Evolutionary conservation across 106 monocot species (phyloP), one percentile per base, ranked within the genome.

Genomic region (Amphibolis antarctica): DNA sequence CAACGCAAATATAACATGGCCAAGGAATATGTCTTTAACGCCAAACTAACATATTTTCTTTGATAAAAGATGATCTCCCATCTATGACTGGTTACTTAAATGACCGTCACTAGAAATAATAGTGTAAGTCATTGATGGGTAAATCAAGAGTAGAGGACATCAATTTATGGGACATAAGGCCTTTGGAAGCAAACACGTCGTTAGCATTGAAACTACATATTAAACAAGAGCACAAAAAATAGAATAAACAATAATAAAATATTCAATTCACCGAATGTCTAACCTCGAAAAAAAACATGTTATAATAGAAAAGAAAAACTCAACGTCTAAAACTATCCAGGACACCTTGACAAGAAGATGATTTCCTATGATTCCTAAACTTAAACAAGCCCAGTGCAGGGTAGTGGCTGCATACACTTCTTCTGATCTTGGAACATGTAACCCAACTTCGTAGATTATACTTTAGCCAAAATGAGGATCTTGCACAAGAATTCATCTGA

Each of bases 401-500:
- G 25, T 12, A 21, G 42, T 21, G 61, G 9, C 6, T 21, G 20
- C 28, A n/a, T 36, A 60, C 43, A 57, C 12, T 26, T 57, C 27
- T 12, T 57, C 25, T 14, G 27, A 57, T 57, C 57, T 15, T 12
- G 13, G 17, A 14, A 57, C 15, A 57, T 12, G 9, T 28, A 57
- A 53, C n/a, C 11, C 10, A 53, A 20, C 21, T 10, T 14, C 9
- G 5, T 5, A 26, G 27, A 27, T 5, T 15, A 9, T 27, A 7
- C 14, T 4, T 26, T 13, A 29, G 57, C 15, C 28, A 12, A 26
- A 26, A 26, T 24, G 23, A 12, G 53, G 9, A 53, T 2, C 23
- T 17, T 17, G 24, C 29, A 28, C 30, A 42, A n/a, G 20, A 36
- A 36, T 71, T 71, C 44, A 74, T 30, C 74, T 59, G 61, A 74